Percentiles rank a stretch among this genome's conserved stretches.
Conservation (phyloP, 495 filamentous ascomycete species). For the Aspergillus steynii region DNA sequence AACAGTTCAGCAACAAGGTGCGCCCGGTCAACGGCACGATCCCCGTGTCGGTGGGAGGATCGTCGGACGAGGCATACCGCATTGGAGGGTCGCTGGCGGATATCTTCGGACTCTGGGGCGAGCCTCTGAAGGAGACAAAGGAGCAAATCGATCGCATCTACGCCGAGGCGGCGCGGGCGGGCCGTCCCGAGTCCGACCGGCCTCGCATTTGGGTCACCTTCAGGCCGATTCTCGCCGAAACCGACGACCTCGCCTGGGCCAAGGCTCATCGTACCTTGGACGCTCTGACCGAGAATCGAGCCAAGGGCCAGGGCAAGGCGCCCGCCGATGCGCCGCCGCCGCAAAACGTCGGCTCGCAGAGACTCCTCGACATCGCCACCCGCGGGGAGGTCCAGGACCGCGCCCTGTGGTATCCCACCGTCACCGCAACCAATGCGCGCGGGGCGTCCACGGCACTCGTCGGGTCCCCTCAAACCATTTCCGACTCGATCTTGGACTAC, state of each 20-base stretch:
- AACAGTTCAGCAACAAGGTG: constrained; percentile 50
- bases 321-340: constrained; percentile 35
- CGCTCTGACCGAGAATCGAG: constrained; percentile 32
- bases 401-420: constrained; percentile 57
- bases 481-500: constrained; percentile 53
- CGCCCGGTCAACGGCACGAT: constrained; percentile 49
- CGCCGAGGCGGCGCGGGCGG: constrained; percentile 47
- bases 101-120: constrained; percentile 59
- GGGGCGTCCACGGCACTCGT: constrained; percentile 58
- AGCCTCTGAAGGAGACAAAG: constrained; percentile 56
- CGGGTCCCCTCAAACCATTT: constrained; percentile 48
- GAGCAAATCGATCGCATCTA: constrained; percentile 56
- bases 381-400: constrained; percentile 57
- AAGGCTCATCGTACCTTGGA: constrained; percentile 53
- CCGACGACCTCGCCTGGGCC: constrained; percentile 54
- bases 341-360: constrained; percentile 55
- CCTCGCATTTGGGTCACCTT: constrained; percentile 59
- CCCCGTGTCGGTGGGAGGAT: constrained; percentile 54
- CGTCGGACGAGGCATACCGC: constrained; percentile 53
- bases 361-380: constrained; percentile 51
- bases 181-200: constrained; percentile 33
- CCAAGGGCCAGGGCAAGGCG: constrained; percentile 29
- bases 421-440: constrained; percentile 53
- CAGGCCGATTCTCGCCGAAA: constrained; percentile 55
- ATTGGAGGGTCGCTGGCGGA: constrained; percentile 52